These are phyloP conservation scores for Lomentospora prolificans DNA, from an alignment of 2,329 filamentous ascomycete genomes.

Conservation along the genomic window DNA sequence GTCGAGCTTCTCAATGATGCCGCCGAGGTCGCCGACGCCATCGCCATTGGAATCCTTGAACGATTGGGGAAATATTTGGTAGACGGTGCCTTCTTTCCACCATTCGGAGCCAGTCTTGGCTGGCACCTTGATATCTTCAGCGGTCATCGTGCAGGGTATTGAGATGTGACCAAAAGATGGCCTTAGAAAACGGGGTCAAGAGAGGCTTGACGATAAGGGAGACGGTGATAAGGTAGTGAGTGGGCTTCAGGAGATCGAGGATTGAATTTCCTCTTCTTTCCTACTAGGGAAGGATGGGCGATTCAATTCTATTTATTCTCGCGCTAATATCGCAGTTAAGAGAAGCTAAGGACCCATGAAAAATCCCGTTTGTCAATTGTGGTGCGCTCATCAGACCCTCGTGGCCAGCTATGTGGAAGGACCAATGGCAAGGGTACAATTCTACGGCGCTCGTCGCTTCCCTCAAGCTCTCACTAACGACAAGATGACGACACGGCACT, in stretches of 20 bases:
- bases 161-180: no score
- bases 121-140: neutral
- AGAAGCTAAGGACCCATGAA: no score
- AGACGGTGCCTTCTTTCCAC: slow-evolving; percentile 53
- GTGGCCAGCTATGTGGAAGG: no score
- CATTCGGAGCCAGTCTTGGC: slow-evolving; percentile 20
- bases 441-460: neutral
- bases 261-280: neutral
- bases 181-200: no score
- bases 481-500: neutral
- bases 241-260: neutral
- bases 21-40: slow-evolving; percentile 44
- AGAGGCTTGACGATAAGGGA: no score
- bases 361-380: neutral
- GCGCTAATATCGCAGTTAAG: no score
- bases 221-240: neutral
- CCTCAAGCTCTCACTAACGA: neutral
- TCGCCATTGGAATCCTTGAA: slow-evolving; percentile 49
- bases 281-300: neutral
- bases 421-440: no score
- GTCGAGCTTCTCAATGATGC: slow-evolving; percentile 46
- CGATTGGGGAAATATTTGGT: slow-evolving; percentile 51
- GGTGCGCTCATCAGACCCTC: neutral
- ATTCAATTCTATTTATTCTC: neutral
- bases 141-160: no score